Base-by-base conservation (phyloP, 2,329 filamentous ascomycete genomes). In the Zymoseptoria passerinii region DNA sequence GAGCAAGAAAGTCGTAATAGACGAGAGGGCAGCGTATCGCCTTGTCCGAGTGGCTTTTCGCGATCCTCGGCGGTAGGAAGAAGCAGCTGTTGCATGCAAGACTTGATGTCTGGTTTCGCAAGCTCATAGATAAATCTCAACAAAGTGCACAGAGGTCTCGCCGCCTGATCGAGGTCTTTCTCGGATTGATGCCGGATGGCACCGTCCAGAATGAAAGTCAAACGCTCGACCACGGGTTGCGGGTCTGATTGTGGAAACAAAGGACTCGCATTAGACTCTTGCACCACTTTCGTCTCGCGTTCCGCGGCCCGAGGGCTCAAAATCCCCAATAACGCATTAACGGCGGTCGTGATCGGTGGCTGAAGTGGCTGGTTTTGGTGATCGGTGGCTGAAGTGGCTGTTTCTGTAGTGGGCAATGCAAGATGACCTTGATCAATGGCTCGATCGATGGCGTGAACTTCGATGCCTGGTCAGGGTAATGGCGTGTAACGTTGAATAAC, bases 401-500 rank as follows among this genome's bases (percentile, higher is more conserved):
- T 1, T 73, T 73, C 0, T 81, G 76, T 2, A 85, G 78, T 8
- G 86, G 77, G 13, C 84, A 83, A 63, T 81, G 81, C 28, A 74
- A 73, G 16, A 97, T 77, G 18, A 96, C 81, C 50, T 83, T 81
- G 58, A 92, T 77, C 28, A 97, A 82, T 59, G 84, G 80, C 9
- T 85, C 81, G 49, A 95, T 80, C 2, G 87, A 84, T 20, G 81
- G 76, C 1, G 83, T 83, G 69, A 96, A 95, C 0, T 78, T 74
- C 0, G 77, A 71, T 4, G 76, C 74, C 27, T 86, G 79, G 49
- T 85, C 79, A 3, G 85, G 83, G 67, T 86, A 87, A 67, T 86
- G 85, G 66, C 92, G 86, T 1, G 88, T 88, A 55, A 96, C 79
- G 72, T 96, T 96, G 79, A 95, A 97, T 54, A 95, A 76, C 48